Evolutionary conservation across 2,329 filamentous ascomycete species (phyloP).

Genomic region (Fusarium burgessii): DNA sequence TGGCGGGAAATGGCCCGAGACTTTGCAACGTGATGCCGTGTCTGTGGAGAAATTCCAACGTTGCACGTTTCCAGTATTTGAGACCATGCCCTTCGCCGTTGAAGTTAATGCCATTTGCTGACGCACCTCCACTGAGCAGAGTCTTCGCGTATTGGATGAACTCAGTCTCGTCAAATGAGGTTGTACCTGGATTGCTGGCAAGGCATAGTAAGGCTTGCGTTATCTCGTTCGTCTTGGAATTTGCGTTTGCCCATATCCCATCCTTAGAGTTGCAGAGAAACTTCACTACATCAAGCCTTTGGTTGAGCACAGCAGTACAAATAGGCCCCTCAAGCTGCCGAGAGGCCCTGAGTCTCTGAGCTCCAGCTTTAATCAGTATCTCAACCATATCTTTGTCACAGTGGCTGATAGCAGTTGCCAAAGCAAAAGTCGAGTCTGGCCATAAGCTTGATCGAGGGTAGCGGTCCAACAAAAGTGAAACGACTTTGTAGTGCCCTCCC

Average conservation of each 20-base stretch:
- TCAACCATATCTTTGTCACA: not conserved
- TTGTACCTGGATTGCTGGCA: not conserved
- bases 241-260: not conserved
- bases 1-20: not conserved
- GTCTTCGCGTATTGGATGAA: not conserved
- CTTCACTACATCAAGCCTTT: constrained; percentile 4
- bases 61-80: not conserved
- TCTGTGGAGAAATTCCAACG: not conserved
- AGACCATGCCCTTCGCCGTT: not conserved
- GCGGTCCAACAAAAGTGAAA: not conserved
- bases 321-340: not conserved
- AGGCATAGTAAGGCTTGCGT: constrained; percentile 6
- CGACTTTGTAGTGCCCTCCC: not conserved
- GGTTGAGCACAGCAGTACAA: not conserved
- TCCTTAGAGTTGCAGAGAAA: constrained; percentile 10
- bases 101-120: not conserved
- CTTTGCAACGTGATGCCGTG: not conserved
- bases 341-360: not conserved
- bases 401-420: not conserved
- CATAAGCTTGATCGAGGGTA: not conserved
- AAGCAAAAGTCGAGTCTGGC: not conserved
- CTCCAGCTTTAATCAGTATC: not conserved
- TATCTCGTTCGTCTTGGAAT: not conserved
- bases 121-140: not conserved
- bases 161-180: not conserved